These are phyloP conservation scores for Sphaerulina vaccinii DNA, from an alignment of 2,329 filamentous ascomycete species.

Conservation along the genomic window DNA sequence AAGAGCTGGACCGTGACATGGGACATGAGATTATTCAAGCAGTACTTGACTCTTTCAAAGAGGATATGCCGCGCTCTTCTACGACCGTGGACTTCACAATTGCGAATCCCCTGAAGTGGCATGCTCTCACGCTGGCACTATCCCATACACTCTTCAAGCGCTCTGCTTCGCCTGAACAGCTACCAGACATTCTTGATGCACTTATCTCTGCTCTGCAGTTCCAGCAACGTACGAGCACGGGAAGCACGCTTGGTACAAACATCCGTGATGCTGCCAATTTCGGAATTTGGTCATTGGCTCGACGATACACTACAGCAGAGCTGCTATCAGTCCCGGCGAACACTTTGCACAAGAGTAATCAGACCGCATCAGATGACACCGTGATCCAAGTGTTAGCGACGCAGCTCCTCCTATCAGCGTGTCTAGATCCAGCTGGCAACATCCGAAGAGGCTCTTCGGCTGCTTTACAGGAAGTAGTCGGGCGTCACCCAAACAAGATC, in stretches of 20 bases:
- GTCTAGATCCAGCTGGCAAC: conserved; percentile 86
- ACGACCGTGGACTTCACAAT: conserved; percentile 62
- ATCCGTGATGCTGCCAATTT: conserved; percentile 95
- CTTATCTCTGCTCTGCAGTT: conserved; percentile 80
- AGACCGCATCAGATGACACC: conserved; percentile 9
- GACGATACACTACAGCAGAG: conserved; percentile 80
- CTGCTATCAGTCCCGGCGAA: conserved; percentile 60
- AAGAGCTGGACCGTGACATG: conserved; percentile 77
- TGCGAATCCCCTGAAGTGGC: conserved; percentile 83
- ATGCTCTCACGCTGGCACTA: conserved; percentile 84
- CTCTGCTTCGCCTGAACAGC: conserved; percentile 68
- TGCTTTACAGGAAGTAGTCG: conserved; percentile 89
- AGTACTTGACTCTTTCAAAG: conserved; percentile 67
- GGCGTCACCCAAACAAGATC: conserved; percentile 84
- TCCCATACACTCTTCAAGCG: conserved; percentile 82
- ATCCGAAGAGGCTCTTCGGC: conserved; percentile 90
- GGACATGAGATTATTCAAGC: conserved; percentile 84
- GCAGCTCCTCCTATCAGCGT: conserved; percentile 77
- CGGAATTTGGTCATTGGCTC: conserved; percentile 87
- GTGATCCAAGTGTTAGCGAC: conserved; percentile 69
- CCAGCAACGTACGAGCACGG: conserved; percentile 81
- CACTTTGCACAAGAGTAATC: conserved; percentile 17
- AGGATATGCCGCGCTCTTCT: conserved; percentile 57
- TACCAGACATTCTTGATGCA: conserved; percentile 72
- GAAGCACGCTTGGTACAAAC: conserved; percentile 81